Evolutionary conservation across 345 rosid genomes (phyloP).

Genomic region (Microthlaspi erraticum): DNA sequence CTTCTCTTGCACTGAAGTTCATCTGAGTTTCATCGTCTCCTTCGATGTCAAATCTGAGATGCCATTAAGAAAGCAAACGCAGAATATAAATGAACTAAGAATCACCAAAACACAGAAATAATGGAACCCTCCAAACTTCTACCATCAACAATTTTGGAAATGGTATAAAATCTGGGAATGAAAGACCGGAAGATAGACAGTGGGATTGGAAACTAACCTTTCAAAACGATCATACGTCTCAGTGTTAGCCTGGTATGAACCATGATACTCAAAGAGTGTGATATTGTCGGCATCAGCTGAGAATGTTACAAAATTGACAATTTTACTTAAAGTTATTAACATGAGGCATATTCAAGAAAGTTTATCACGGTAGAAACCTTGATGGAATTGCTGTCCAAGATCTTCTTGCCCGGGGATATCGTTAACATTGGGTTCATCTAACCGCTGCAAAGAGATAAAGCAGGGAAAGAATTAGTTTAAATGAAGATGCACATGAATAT

Average conservation of each 20-base stretch:
- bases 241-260: slow-evolving; percentile 55
- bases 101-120: slow-evolving; percentile 24
- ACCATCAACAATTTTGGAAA: neutral
- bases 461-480: slow-evolving; percentile 6
- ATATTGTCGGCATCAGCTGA: slow-evolving; percentile 78
- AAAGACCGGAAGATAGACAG: slow-evolving; percentile 10
- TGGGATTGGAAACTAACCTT: slow-evolving; percentile 50
- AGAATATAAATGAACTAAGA: slow-evolving; percentile 18
- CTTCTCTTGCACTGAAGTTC: slow-evolving; percentile 58
- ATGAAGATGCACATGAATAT: slow-evolving; percentile 10
- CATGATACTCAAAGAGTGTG: slow-evolving; percentile 67
- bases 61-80: slow-evolving; percentile 20
- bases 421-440: slow-evolving; percentile 55
- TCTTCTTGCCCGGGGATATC: slow-evolving; percentile 50
- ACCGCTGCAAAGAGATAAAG: slow-evolving; percentile 54
- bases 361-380: slow-evolving; percentile 56
- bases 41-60: slow-evolving; percentile 74
- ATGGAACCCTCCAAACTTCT: slow-evolving; percentile 25
- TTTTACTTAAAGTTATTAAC: slow-evolving; percentile 4
- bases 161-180: slow-evolving; percentile 9
- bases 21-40: slow-evolving; percentile 67
- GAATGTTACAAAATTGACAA: slow-evolving; percentile 32
- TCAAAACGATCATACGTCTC: slow-evolving; percentile 63
- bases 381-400: slow-evolving; percentile 57
- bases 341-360: slow-evolving; percentile 14